Base-by-base conservation (phyloP, 257 asterid genomes). In the Solanum piurae region DNA sequence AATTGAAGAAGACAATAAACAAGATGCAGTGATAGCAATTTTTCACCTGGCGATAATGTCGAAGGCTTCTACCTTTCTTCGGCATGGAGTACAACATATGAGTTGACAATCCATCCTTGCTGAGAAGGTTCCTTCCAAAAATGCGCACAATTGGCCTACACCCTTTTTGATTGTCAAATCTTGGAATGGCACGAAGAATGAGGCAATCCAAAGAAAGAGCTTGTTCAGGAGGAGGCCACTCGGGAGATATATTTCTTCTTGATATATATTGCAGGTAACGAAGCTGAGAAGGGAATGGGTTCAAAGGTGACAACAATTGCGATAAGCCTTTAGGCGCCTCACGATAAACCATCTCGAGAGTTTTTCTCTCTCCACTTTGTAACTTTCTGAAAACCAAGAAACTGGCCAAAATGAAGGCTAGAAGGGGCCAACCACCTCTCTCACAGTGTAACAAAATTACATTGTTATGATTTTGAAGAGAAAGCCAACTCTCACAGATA, bases 151-250 rank as follows among this genome's bases (percentile, higher is more conserved):
- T 90, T 71, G 99, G 99, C 68, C 98, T 92, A 91, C 99, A 97
- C 42, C 99, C 99, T 91, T 97, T 97, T 89, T 93, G 95, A 88
- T 84, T 92, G 92, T 97, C 99, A 87, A 95, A 97, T 91, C 89
- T 93, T 74, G 98, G 99, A 89, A 97, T 94, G 76, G 96, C 91
- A 16, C 98, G 94, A 75, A 97, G 96, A 90, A 97, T 97, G 89
- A 97, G 92, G 89, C 99, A 97, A 91, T 95, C 99, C 87, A 97
- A 89, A 89, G 99, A 97, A 89, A 97, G 98, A 83, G 98, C 95
- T 86, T 94, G 93, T 87, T 95, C 99, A 44, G 96, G 95, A 6
- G 98, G 99, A 88, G 99, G 99, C 99, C 99, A 97, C 87, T 97
- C 96, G 0, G 96, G 90, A 84, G 98, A 93, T 80, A 97, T 93